Percentiles rank a stretch among this genome's conserved stretches.
These are phyloP conservation scores for Ceratocystis alfenasii DNA, from an alignment of 2,329 filamentous ascomycete species.

Conservation along the genomic window DNA sequence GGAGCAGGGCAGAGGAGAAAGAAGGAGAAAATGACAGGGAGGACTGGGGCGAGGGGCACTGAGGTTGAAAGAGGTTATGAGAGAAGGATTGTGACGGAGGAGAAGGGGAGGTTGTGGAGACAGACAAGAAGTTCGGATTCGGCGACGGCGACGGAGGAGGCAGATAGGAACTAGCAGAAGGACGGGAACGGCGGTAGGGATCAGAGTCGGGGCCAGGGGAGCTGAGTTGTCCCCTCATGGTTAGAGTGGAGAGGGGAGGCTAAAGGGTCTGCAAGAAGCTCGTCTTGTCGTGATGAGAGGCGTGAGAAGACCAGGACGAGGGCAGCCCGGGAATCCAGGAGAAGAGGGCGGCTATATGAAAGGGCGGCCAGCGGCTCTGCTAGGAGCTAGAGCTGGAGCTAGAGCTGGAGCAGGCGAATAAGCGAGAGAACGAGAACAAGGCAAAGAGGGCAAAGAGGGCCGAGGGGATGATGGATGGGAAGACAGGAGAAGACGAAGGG, in stretches of 20 bases:
- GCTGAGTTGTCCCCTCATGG: background rate
- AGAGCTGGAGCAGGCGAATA: too few relatives aligned
- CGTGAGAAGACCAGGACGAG: background rate
- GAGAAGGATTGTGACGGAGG: background rate
- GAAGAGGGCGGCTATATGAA: too few relatives aligned
- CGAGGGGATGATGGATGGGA: background rate
- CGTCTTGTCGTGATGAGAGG: background rate
- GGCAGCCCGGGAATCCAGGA: too few relatives aligned
- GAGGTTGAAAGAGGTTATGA: background rate
- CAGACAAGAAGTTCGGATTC: background rate
- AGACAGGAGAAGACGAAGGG: background rate
- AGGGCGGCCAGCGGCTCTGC: too few relatives aligned
- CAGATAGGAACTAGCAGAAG: background rate
- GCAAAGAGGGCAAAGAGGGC: background rate
- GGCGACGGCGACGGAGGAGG: too few relatives aligned
- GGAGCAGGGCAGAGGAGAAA: background rate
- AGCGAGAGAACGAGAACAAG: too few relatives aligned
- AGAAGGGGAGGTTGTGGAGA: background rate
- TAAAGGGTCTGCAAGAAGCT: background rate
- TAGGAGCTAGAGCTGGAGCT: too few relatives aligned
- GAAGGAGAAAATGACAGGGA: background rate
- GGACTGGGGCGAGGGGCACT: background rate
- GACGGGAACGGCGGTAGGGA: background rate
- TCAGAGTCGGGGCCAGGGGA: slow-evolving; percentile 4
- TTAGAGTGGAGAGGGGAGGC: background rate